phyloP scores from a whole-genome alignment of 208 protist genomes.

The Acanthamoeba divionensis region DNA sequence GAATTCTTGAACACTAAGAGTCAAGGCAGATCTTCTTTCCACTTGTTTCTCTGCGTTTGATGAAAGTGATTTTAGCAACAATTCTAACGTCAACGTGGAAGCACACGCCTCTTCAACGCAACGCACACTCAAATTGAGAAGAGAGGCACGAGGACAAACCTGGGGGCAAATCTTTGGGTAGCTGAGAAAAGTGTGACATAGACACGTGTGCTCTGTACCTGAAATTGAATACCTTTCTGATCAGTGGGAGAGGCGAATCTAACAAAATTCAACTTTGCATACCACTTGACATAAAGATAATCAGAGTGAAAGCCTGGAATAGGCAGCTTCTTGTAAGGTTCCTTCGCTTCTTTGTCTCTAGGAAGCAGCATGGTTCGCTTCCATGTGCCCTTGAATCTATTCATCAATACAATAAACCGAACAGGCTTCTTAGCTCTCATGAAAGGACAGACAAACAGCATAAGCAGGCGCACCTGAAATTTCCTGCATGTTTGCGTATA shows the following conservation, averaged over 20 bases:
- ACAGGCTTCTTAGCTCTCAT: not conserved
- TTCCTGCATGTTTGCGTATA: constrained; percentile 28
- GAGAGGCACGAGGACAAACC: no score
- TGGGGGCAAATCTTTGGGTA: constrained; percentile 17
- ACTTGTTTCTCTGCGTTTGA: not conserved
- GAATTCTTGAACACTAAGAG: not conserved
- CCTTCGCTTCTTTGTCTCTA: not conserved
- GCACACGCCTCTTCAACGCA: no score
- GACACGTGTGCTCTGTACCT: constrained; percentile 32
- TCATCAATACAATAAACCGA: not conserved
- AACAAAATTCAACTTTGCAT: not conserved
- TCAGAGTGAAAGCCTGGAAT: constrained; percentile 43
- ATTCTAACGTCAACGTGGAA: no score
- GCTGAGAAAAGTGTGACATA: constrained; percentile 23
- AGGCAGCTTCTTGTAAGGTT: constrained; percentile 19
- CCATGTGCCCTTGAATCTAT: constrained; percentile 45
- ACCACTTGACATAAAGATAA: constrained; percentile 39
- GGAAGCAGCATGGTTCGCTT: constrained; percentile 18
- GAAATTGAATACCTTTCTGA: not conserved
- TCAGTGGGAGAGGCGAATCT: not conserved
- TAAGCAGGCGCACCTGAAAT: not conserved
- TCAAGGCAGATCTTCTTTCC: not conserved
- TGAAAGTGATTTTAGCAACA: no score
- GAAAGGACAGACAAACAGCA: not conserved
- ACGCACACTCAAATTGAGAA: no score